These are phyloP conservation scores for Cytospora piceae DNA, from an alignment of 2,329 filamentous ascomycete genomes.

Conservation along the genomic window DNA sequence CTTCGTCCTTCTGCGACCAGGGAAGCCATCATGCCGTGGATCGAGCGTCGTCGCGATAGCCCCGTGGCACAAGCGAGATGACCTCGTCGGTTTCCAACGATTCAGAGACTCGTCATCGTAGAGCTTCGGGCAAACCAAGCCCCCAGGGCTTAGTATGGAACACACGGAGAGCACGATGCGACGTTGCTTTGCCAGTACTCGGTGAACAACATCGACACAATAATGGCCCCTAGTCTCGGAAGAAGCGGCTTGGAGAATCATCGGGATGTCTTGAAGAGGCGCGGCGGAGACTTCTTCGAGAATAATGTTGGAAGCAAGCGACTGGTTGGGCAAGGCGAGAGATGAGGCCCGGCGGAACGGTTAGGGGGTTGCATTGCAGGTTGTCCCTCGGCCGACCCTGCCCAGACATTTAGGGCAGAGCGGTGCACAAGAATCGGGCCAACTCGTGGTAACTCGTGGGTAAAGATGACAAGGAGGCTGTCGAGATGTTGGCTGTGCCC, in stretches of 20 bases:
- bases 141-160: slow-evolving; percentile 8
- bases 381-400: neutral
- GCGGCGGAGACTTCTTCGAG: slow-evolving; percentile 9
- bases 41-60: neutral
- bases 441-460: neutral
- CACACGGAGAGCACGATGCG: slow-evolving; percentile 11
- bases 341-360: slow-evolving; percentile 11
- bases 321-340: slow-evolving; percentile 17
- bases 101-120: slow-evolving; percentile 11
- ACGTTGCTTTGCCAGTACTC: slow-evolving; percentile 7
- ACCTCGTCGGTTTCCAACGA: slow-evolving; percentile 7
- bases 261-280: slow-evolving; percentile 6
- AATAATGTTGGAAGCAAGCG: slow-evolving; percentile 1
- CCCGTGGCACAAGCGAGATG: slow-evolving; percentile 15
- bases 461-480: neutral
- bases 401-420: neutral
- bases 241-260: slow-evolving; percentile 17
- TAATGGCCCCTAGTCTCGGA: neutral
- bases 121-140: slow-evolving; percentile 14
- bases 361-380: slow-evolving; percentile 6
- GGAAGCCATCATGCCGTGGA: neutral
- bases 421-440: neutral
- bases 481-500: neutral
- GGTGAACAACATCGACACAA: neutral
- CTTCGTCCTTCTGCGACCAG: slow-evolving; percentile 7